Evolutionary conservation across 2,329 filamentous ascomycete species (phyloP), one percentile per base, ranked within the genome.

Genomic region (Coniochaeta hoffmannii): DNA sequence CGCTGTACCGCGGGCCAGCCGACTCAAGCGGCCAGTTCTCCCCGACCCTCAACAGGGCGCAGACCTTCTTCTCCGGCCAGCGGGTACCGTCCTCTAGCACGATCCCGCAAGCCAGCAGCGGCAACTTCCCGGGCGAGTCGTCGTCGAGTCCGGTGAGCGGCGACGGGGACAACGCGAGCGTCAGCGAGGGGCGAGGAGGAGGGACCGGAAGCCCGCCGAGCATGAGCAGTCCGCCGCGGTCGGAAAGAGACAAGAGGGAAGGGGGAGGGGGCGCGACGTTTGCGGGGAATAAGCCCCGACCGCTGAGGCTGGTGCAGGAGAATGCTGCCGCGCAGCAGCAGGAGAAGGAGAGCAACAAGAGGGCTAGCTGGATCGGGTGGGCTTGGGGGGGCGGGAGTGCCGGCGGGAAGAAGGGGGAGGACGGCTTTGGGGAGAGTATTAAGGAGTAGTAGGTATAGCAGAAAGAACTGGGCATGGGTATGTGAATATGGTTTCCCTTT

Each of bases 251-350:
- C 57, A 78, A 85, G 64, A 81, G 82, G 68, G 74, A 75, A n/a
- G 6, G 9, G 41, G n/a, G 22, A 46, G n/a, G 22, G 57, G 82
- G 78, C 35, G 83, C 79, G 1, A 82, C 81, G 59, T 73, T 82
- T 55, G 81, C 81, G 4, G 83, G 83, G 46, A 87, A 86, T 65
- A 94, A 94, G 71, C 85, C 95, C 57, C 82, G 92, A 34, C 93
- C 93, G 7, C 75, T 99, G 61, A 81, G 93, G 15, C 78, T 99
- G 30, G 91, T 97, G 50, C 89, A 94, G 71, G 90, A 96, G 73
- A 87, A 87, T 61, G 69, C 72, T 22, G 76, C 77, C 19, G 69
- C 75, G 53, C 69, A 66, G 31, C 67, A 71, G 54, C 69, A 72
- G 54, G n/a, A n/a, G n/a, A n/a, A n/a, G n/a, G n/a, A n/a, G n/a